phyloP scores from a whole-genome alignment of 345 rosid species.

The Murraya paniculata region DNA sequence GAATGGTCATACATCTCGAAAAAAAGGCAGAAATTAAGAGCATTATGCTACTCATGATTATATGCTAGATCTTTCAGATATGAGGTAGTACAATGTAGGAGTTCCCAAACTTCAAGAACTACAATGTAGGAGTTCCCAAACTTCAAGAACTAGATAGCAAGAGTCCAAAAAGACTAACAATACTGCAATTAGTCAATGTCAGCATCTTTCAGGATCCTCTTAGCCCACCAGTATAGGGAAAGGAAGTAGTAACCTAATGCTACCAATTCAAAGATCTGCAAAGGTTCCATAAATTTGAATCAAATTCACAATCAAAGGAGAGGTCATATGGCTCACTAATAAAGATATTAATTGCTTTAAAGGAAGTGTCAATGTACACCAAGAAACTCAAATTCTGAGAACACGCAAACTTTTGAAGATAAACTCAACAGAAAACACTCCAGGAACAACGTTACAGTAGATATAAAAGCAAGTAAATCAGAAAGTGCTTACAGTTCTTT shows the following conservation, averaged over 20 bases:
- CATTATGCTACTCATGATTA: background rate
- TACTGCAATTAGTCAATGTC: background rate
- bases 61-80: background rate
- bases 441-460: background rate
- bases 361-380: background rate
- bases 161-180: background rate
- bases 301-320: background rate
- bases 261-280: background rate
- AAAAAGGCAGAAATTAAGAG: no score
- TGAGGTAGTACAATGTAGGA: conserved; percentile 9
- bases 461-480: background rate
- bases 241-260: background rate
- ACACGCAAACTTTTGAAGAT: background rate
- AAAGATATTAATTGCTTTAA: background rate
- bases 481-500: background rate
- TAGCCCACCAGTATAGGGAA: background rate
- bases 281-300: background rate
- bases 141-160: conserved; percentile 28
- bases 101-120: conserved; percentile 44
- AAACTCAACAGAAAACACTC: background rate
- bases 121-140: conserved; percentile 34
- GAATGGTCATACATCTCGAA: background rate
- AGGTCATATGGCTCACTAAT: background rate
- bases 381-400: background rate
- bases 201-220: background rate